These are phyloP conservation scores for Fusarium sulawesiense DNA, from an alignment of 2,329 filamentous ascomycete species.

Conservation along the genomic window DNA sequence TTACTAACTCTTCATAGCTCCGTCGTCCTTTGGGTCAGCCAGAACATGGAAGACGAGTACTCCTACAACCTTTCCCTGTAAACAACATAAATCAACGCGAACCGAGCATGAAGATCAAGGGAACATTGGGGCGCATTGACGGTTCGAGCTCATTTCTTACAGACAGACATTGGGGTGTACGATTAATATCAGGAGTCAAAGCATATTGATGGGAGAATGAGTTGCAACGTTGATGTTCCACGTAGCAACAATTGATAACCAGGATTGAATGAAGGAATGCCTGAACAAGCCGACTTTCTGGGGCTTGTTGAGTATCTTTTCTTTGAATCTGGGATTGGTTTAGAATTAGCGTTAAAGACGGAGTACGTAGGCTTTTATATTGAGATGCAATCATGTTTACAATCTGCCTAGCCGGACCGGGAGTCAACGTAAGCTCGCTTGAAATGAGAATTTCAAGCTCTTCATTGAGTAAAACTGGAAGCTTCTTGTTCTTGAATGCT, in stretches of 20 bases:
- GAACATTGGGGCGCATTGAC: slow-evolving; percentile 17
- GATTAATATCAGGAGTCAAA: slow-evolving; percentile 27
- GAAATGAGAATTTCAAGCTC: too few relatives aligned
- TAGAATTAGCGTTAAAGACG: slow-evolving; percentile 25
- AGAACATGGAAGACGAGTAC: slow-evolving; percentile 80
- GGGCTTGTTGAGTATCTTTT: not conserved
- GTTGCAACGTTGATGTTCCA: not conserved
- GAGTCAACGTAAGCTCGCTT: not conserved
- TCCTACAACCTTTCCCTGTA: slow-evolving; percentile 74
- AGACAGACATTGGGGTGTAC: slow-evolving; percentile 22
- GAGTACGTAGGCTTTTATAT: slow-evolving; percentile 10
- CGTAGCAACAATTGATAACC: not conserved
- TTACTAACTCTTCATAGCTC: slow-evolving; percentile 57
- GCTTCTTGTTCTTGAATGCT: not conserved
- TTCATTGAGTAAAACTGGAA: not conserved
- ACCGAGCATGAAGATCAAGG: slow-evolving; percentile 2
- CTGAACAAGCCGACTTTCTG: slow-evolving; percentile 2
- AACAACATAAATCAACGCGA: slow-evolving; percentile 20
- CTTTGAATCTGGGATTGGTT: slow-evolving; percentile 16
- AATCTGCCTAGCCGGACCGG: not conserved
- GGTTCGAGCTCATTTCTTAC: slow-evolving; percentile 6
- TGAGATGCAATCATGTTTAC: not conserved
- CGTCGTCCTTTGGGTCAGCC: slow-evolving; percentile 74
- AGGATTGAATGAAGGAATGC: slow-evolving; percentile 1
- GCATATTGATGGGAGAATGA: slow-evolving; percentile 5